Percentiles rank a stretch among this genome's conserved stretches.
phyloP scores from a whole-genome alignment of 2,329 filamentous ascomycete species.

The Claviceps sp. region DNA sequence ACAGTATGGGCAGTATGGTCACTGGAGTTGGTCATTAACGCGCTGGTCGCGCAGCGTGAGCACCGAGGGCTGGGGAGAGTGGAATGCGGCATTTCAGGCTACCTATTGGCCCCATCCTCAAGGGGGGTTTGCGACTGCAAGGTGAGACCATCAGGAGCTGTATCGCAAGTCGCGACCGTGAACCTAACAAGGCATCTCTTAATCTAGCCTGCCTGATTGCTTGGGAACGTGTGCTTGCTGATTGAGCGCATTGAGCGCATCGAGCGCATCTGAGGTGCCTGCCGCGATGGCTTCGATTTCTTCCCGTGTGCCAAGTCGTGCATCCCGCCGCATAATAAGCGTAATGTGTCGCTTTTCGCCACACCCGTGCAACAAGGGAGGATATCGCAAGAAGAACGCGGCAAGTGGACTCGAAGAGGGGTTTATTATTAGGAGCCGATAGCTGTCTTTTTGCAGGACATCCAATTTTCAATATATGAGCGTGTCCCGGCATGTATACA shows the following conservation, averaged over 20 bases:
- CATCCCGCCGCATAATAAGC: not conserved
- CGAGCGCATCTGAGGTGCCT: no score
- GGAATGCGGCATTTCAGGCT: constrained; percentile 6
- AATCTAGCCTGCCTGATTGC: not conserved
- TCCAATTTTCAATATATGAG: constrained; percentile 3
- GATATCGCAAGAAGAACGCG: not conserved
- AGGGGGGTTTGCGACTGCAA: not conserved
- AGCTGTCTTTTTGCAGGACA: not conserved
- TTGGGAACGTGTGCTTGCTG: not conserved
- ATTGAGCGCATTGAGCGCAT: no score
- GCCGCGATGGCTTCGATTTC: not conserved
- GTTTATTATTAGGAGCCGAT: not conserved
- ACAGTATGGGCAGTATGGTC: no score
- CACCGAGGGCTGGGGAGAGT: constrained; percentile 4
- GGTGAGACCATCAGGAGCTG: constrained; percentile 2
- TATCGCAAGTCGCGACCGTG: not conserved
- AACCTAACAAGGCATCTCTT: not conserved
- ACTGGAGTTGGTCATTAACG: not conserved
- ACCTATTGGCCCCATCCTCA: constrained; percentile 1
- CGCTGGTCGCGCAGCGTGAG: not conserved
- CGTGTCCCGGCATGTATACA: not conserved
- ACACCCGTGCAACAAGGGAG: not conserved
- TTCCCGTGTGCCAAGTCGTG: not conserved
- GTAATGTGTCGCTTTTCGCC: not conserved
- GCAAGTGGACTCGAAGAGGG: not conserved